These are phyloP conservation scores for Rhizoctonia solani DNA, from an alignment of 1,284 basidiomycete species.

Conservation along the genomic window DNA sequence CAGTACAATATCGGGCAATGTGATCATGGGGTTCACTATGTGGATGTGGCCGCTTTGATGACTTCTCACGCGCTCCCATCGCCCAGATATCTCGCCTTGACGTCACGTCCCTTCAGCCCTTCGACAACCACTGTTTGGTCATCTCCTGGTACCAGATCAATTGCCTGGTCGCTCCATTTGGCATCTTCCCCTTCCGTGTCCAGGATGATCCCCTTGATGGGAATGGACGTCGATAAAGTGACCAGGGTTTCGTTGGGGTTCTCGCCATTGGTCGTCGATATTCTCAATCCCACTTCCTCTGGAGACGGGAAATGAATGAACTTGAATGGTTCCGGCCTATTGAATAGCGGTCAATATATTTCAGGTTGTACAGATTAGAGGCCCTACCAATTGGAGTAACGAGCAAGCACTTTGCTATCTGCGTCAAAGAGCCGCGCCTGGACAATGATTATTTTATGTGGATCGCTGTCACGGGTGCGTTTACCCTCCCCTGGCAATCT, in stretches of 20 bases:
- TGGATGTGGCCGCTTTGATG: too few species aligned
- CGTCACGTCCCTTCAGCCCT: slow-evolving; percentile 66
- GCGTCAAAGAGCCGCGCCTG: slow-evolving; percentile 67
- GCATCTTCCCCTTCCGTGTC: slow-evolving; percentile 71
- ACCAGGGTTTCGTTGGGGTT: slow-evolving; percentile 57
- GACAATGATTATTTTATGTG: slow-evolving; percentile 70
- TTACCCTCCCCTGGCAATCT: slow-evolving; percentile 63
- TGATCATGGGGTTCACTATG: too few species aligned
- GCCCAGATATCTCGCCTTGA: slow-evolving; percentile 68
- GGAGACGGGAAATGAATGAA: slow-evolving; percentile 77
- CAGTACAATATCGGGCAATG: slow-evolving; percentile 7
- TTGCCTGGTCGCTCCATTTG: slow-evolving; percentile 82
- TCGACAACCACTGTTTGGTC: slow-evolving; percentile 59
- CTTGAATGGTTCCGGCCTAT: slow-evolving; percentile 89
- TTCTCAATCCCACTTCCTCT: slow-evolving; percentile 60
- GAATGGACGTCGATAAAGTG: slow-evolving; percentile 62
- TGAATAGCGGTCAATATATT: slow-evolving; percentile 33
- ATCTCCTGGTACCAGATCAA: slow-evolving; percentile 85
- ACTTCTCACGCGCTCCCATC: slow-evolving; percentile 65
- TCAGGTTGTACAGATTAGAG: too few species aligned
- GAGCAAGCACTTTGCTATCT: slow-evolving; percentile 61
- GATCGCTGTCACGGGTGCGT: slow-evolving; percentile 67
- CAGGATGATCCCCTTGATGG: slow-evolving; percentile 84
- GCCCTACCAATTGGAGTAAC: slow-evolving; percentile 76
- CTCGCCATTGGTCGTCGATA: slow-evolving; percentile 49